Base-by-base conservation (phyloP, 2,329 filamentous ascomycete genomes). In the Acarospora socialis region DNA sequence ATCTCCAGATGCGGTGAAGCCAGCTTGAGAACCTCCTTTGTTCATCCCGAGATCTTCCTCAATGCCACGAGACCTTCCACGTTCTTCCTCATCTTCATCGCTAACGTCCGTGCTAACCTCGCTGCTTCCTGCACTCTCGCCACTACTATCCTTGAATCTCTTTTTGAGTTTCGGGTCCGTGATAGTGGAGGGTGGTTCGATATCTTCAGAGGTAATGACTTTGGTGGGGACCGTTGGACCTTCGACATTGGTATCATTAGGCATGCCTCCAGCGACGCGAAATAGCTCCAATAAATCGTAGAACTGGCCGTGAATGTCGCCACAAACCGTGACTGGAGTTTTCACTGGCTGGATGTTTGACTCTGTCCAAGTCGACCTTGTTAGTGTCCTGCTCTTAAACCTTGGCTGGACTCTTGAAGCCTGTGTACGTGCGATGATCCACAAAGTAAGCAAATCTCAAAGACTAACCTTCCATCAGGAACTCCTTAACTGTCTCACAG, bases 311-410 rank as follows among this genome's bases (percentile, higher is more conserved):
- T 98, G 90, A 41, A 98, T 95, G 54, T 98, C 90, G 52, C 90
- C 90, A 51, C 90, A 95, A 41, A 98, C 80, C 4, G 90, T 98
- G 41, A 98, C 90, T 5, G 90, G 90, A 0, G 90, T 93, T 33
- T 80, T 75, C 13, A 98, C 87, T n/a, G 90, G 90, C 55, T 95
- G 90, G 37, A 98, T 95, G 55, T 98, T 98, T 43, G 86, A 94
- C 61, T 98, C 90, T 92, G 7, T 8, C 4, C 18, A 17, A 10
- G 20, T 16, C 23, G 8, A 23, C 29, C 10, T 23, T n/a, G 17
- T n/a, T 20, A 12, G 21, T 21, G n/a, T n/a, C n/a, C n/a, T n/a
- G n/a, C n/a, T n/a, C 3, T 12, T 4, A 25, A 9, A 14, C 9
- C 10, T 24, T 6, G 4, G 21, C 21, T 21, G 10, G n/a, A n/a